Conservation (phyloP, 2,329 filamentous ascomycete species). For the Aspergillus pseudotamarii region DNA sequence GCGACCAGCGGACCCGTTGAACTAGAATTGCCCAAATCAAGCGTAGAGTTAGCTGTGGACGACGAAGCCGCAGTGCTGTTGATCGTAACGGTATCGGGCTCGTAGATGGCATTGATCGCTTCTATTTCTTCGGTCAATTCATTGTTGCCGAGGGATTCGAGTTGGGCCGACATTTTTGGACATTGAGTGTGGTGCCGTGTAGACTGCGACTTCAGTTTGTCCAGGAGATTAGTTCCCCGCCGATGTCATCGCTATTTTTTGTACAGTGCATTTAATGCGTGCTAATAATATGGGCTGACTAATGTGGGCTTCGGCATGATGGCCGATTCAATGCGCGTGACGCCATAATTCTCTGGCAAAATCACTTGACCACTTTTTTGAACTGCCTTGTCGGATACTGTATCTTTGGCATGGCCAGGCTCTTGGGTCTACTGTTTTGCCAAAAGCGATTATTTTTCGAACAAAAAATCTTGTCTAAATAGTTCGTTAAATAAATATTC, state of each 20-base stretch:
- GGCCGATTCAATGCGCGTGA: background rate
- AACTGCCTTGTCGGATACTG: background rate
- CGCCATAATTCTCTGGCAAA: background rate
- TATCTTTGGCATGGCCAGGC: background rate
- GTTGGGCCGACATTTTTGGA: slow-evolving; percentile 21
- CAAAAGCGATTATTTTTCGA: background rate
- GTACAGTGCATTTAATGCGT: background rate
- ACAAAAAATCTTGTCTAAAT: background rate
- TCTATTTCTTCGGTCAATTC: slow-evolving; percentile 52
- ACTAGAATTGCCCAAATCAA: slow-evolving; percentile 30
- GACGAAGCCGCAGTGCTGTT: slow-evolving; percentile 26
- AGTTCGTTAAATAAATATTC: background rate
- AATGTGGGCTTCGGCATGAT: background rate
- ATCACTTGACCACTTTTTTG: background rate
- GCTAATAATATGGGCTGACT: background rate
- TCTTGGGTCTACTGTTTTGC: background rate
- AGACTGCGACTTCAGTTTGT: background rate
- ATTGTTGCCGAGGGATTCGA: slow-evolving; percentile 32
- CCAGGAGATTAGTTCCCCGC: slow-evolving; percentile 10
- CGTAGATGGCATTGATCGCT: slow-evolving; percentile 61
- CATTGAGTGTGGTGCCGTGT: background rate
- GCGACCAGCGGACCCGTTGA: slow-evolving; percentile 29
- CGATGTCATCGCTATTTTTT: slow-evolving; percentile 12
- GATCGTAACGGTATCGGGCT: slow-evolving; percentile 62
- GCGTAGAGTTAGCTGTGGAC: slow-evolving; percentile 26